Base-by-base conservation (phyloP, 2,329 filamentous ascomycete species). In the Phyllosticta capitalensis region DNA sequence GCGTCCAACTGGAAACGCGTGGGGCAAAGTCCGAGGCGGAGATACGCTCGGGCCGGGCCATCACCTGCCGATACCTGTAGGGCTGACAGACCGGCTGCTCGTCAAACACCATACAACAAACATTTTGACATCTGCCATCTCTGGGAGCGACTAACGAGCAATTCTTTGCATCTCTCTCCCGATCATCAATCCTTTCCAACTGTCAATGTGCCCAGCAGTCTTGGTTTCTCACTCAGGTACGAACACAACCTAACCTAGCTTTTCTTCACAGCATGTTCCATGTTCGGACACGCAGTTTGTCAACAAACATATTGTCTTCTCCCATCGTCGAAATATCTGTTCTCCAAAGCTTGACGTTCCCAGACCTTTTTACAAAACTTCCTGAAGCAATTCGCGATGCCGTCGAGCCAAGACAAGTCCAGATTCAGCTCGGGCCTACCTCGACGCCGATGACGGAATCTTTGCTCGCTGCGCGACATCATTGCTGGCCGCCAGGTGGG, bases 1-100 rank as follows among this genome's bases (percentile, higher is more conserved):
- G 24, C 24, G 24, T 26, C 24, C 24, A 26, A n/a, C n/a, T n/a
- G 30, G 10, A 48, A 54, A 55, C 45, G 50, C 50, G 56, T 52
- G 56, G 52, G 56, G 56, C 56, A 59, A 54, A 54, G 48, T 45
- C 58, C 58, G 52, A 55, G 14, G 5, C 58, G 48, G 52, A 52
- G 52, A 59, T 26, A 45, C 28, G 56, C 52, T 59, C 58, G 58
- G 58, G 58, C 58, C 58, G 58, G 58, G 45, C 52, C 48, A 55
- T 52, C 48, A 26, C 22, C 48, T 55, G 38, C 57, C 52, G 57
- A 53, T 45, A n/a, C n/a, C 51, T 45, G 26, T 56, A 55, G 49
- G 52, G 57, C 57, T 59, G 57, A 24, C 33, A n/a, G n/a, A n/a
- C n/a, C n/a, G n/a, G n/a, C n/a, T n/a, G n/a, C n/a, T n/a, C n/a